phyloP scores from a whole-genome alignment of 352 stramenopile genomes.

The Poterioochromonas sp. region DNA sequence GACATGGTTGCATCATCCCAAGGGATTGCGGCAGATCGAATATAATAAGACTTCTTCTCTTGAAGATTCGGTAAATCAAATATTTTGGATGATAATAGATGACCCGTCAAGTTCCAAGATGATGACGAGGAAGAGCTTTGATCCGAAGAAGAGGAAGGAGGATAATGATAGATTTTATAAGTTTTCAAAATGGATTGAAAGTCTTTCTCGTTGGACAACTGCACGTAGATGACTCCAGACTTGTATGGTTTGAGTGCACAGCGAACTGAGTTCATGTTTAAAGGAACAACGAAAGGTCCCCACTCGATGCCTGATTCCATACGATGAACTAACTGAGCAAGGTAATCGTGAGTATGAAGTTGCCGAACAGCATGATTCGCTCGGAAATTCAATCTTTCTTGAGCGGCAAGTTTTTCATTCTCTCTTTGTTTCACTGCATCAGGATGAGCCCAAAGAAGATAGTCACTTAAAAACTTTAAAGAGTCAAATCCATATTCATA shows the following conservation, averaged over 20 bases:
- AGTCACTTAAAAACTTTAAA: neutral
- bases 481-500: slow-evolving; percentile 20
- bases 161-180: no score
- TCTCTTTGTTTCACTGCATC: neutral
- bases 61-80: no score
- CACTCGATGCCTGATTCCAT: neutral
- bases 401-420: neutral
- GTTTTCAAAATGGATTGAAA: no score
- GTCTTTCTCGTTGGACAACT: neutral
- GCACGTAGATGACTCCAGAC: neutral
- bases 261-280: neutral
- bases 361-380: neutral
- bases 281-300: neutral
- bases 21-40: no score
- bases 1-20: no score
- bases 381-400: neutral
- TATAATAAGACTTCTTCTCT: no score
- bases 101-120: no score
- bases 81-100: no score
- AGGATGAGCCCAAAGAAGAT: slow-evolving; percentile 2
- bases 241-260: neutral
- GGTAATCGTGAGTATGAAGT: neutral
- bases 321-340: neutral
- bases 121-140: no score
- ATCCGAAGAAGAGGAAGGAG: no score